Evolutionary conservation across 2,329 filamentous ascomycete species (phyloP).

Genomic region (Chlorencoelia australis): DNA sequence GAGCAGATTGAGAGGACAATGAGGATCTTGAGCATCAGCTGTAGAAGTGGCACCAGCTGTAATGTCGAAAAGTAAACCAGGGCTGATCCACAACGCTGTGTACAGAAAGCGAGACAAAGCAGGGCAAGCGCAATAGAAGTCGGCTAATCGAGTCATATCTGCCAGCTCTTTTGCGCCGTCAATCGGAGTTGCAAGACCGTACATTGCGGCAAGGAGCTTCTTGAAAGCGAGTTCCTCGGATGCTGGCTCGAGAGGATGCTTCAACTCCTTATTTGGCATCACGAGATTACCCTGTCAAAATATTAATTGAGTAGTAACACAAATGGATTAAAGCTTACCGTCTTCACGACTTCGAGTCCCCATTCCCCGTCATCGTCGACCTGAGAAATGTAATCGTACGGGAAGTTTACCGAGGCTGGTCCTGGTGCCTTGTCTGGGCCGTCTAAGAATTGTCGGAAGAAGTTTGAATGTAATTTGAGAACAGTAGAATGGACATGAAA

Average conservation of each 20-base stretch:
- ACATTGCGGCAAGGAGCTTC: slow-evolving; percentile 10
- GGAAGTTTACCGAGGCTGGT: slow-evolving; percentile 2
- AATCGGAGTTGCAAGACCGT: slow-evolving; percentile 8
- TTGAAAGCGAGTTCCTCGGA: slow-evolving; percentile 2
- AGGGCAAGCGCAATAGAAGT: slow-evolving; percentile 10
- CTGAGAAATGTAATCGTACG: slow-evolving; percentile 13
- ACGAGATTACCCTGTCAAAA: too few relatives aligned
- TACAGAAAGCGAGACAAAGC: not conserved
- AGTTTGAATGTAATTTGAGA: slow-evolving; percentile 7
- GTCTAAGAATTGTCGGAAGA: slow-evolving; percentile 6
- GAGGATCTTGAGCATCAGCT: too few relatives aligned
- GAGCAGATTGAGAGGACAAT: not conserved
- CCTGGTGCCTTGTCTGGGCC: not conserved
- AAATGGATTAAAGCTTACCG: too few relatives aligned
- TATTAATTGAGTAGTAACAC: too few relatives aligned
- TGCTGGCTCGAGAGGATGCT: too few relatives aligned
- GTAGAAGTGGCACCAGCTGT: too few relatives aligned
- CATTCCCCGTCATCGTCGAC: slow-evolving; percentile 10
- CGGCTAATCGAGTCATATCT: slow-evolving; percentile 5
- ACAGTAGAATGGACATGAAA: slow-evolving; percentile 10
- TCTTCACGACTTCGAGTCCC: slow-evolving; percentile 9
- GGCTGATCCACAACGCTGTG: not conserved
- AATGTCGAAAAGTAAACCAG: too few relatives aligned
- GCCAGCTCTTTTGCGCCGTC: not conserved
- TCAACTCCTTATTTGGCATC: too few relatives aligned